These are phyloP conservation scores for Aegilops sharonensis DNA, from an alignment of 176 grass and related monocot genomes.

Conservation along the genomic window DNA sequence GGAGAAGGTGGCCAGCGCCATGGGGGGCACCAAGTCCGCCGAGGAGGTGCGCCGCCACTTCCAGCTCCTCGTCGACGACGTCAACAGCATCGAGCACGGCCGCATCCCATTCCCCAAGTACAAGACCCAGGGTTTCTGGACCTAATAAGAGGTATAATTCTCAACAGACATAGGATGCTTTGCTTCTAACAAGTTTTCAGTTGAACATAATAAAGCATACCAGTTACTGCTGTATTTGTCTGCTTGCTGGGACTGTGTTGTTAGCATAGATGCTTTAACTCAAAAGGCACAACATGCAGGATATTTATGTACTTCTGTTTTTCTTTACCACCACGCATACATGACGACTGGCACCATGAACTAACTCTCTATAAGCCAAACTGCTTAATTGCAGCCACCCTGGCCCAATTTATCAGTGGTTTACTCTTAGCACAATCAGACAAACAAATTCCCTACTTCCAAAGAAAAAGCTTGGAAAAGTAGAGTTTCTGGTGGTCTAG, in stretches of 20 bases:
- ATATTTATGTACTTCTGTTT: neutral
- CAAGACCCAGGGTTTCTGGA: too few species aligned
- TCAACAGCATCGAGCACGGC: too few species aligned
- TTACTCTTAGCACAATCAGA: constrained; percentile 16
- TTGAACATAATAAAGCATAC: too few species aligned
- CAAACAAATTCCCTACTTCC: constrained; percentile 11
- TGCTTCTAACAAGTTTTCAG: too few species aligned
- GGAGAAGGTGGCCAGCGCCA: constrained; percentile 74
- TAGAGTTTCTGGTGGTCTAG: too few species aligned
- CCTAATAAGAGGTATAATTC: too few species aligned
- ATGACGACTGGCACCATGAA: neutral
- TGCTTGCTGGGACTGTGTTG: too few species aligned
- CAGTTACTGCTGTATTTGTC: too few species aligned
- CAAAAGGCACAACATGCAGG: neutral
- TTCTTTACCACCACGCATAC: neutral
- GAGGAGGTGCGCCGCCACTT: constrained; percentile 83
- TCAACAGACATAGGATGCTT: too few species aligned
- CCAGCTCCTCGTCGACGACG: constrained; percentile 34
- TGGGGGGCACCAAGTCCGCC: constrained; percentile 71
- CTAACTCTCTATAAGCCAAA: neutral
- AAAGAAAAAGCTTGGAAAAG: too few species aligned
- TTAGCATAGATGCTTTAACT: too few species aligned
- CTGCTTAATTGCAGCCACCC: constrained; percentile 9
- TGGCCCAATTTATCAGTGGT: neutral
- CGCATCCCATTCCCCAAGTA: too few species aligned